Conservation (phyloP, 2,329 filamentous ascomycete species). For the Calonectria henricotiae region DNA sequence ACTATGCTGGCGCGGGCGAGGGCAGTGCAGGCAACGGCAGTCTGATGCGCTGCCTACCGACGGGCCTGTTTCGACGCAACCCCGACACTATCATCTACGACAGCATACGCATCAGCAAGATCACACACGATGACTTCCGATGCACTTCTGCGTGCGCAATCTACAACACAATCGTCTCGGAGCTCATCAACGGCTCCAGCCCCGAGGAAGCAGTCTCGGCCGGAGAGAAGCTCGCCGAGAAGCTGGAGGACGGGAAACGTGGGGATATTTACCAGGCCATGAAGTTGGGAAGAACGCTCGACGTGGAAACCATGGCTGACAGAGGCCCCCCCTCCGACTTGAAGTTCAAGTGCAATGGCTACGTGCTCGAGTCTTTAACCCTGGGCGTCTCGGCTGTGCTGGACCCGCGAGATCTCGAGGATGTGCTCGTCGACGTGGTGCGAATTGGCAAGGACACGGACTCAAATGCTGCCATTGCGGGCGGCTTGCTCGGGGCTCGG, state of each 20-base stretch:
- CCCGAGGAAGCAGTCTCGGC: constrained; percentile 53
- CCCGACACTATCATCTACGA: constrained; percentile 52
- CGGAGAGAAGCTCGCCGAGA: constrained; percentile 47
- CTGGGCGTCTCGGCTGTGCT: constrained; percentile 63
- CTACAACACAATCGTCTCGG: constrained; percentile 60
- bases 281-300: constrained; percentile 50
- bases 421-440: constrained; percentile 65
- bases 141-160: constrained; percentile 59
- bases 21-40: constrained; percentile 64
- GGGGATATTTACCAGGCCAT: constrained; percentile 51
- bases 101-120: constrained; percentile 58
- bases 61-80: constrained; percentile 59
- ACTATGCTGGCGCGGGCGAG: constrained; percentile 57
- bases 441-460: constrained; percentile 64
- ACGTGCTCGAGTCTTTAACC: constrained; percentile 62
- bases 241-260: constrained; percentile 44
- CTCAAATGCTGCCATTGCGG: constrained; percentile 65
- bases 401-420: constrained; percentile 60
- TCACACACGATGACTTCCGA: constrained; percentile 60
- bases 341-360: constrained; percentile 57
- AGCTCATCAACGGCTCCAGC: constrained; percentile 52
- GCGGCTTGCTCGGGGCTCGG: constrained; percentile 64
- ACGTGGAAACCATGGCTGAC: constrained; percentile 53
- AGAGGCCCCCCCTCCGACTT: constrained; percentile 54
- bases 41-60: constrained; percentile 66